A percentile compares a stretch with the other conserved stretches of the same genome.
phyloP scores from a whole-genome alignment of 768 basidiomycete genomes.

The Kwoniella sp. region DNA sequence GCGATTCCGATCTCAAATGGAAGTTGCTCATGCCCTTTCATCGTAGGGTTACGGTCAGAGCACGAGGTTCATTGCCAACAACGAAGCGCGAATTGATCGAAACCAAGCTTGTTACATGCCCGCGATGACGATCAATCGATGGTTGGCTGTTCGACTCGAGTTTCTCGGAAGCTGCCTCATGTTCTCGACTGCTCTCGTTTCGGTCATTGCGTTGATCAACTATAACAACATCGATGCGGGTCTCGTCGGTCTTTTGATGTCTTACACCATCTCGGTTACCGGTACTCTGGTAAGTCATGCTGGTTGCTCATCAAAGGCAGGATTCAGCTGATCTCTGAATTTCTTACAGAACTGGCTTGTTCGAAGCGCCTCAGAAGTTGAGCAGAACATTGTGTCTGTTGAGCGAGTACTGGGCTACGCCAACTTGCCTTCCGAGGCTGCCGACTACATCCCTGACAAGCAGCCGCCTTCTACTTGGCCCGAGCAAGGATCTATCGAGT shows the following conservation, averaged over 20 bases:
- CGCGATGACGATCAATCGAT: conserved; percentile 62
- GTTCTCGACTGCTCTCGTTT: conserved; percentile 67
- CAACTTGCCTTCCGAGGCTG: conserved; percentile 49
- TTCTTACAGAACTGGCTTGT: conserved; percentile 53
- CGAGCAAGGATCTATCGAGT: conserved; percentile 48
- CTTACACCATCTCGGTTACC: conserved; percentile 80
- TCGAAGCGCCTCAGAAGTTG: conserved; percentile 54
- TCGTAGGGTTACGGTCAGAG: conserved; percentile 52
- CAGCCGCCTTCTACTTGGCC: conserved; percentile 48
- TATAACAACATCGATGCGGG: conserved; percentile 77
- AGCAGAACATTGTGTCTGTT: conserved; percentile 56
- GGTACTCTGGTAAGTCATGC: conserved; percentile 67
- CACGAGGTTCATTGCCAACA: conserved; percentile 53
- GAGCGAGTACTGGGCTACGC: conserved; percentile 54
- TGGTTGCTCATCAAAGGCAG: too few relatives aligned
- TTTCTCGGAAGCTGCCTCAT: conserved; percentile 81
- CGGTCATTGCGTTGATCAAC: conserved; percentile 70
- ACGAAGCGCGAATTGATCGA: conserved; percentile 68
- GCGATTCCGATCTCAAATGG: too few relatives aligned
- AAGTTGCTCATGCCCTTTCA: too few relatives aligned
- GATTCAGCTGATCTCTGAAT: not conserved
- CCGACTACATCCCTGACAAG: conserved; percentile 49
- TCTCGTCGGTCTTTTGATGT: conserved; percentile 79
- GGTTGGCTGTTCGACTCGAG: conserved; percentile 81
- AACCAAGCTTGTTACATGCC: conserved; percentile 79